A percentile compares a stretch with the other conserved stretches of the same genome.
These are phyloP conservation scores for Limtongia smithiae DNA, from an alignment of 805 yeast genomes.

Conservation along the genomic window DNA sequence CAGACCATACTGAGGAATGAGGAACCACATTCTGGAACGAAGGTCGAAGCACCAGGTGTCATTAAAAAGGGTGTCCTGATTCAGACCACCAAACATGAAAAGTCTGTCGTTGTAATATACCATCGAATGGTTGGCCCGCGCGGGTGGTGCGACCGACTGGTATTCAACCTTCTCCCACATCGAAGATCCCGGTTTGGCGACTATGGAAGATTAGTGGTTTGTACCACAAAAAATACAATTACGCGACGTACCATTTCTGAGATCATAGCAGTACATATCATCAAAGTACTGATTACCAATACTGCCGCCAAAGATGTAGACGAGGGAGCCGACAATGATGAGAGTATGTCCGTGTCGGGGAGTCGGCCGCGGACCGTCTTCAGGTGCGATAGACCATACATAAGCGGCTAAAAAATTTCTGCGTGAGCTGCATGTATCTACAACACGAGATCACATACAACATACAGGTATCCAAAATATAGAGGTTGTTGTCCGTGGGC, in stretches of 20 bases:
- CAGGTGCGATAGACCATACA: too few species aligned
- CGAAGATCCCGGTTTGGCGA: constrained; percentile 35
- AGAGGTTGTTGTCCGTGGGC: constrained; percentile 81
- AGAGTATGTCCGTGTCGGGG: constrained; percentile 96
- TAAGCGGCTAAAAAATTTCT: too few species aligned
- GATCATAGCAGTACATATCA: constrained; percentile 81
- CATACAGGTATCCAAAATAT: constrained; percentile 64
- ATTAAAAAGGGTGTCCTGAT: constrained; percentile 63
- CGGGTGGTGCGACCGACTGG: constrained; percentile 50
- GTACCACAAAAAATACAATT: background rate
- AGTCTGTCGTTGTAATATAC: constrained; percentile 71
- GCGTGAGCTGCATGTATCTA: too few species aligned
- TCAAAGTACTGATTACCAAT: constrained; percentile 76
- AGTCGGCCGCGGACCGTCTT: constrained; percentile 70
- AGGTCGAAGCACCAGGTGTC: constrained; percentile 84
- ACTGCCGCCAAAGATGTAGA: constrained; percentile 94
- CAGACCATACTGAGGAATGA: constrained; percentile 61
- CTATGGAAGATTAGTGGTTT: background rate
- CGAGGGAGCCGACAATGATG: constrained; percentile 59
- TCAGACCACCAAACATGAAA: constrained; percentile 91
- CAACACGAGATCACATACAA: background rate
- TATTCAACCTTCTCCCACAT: constrained; percentile 76
- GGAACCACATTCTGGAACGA: constrained; percentile 61
- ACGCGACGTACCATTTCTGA: constrained; percentile 48
- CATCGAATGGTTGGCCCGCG: constrained; percentile 89